Evolutionary conservation across 1,284 basidiomycete genomes (phyloP), one percentile per base, ranked within the genome.

Genomic region (Puccinia hordei): DNA sequence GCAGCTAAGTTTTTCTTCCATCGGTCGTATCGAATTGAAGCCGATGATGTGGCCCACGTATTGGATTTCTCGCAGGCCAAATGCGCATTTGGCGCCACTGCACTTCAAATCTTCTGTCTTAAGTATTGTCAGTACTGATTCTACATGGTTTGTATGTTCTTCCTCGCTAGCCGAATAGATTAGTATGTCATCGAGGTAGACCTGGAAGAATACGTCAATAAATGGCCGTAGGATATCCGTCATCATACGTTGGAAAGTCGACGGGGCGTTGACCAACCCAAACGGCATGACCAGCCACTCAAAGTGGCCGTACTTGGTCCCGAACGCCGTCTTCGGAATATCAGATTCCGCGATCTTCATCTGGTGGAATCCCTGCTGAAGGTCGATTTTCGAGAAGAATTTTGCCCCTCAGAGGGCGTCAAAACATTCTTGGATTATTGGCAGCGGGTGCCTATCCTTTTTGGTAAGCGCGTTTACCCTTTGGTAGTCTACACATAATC

Each of bases 161-260:
- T 76, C 66, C 15, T 51, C 59, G 9, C 22, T 71, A 1, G n/a
- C 38, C 0, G 81, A 82, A 44, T 76, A 82, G 44, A 81, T 81
- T 38, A 82, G 44, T 33, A 82, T 82, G 66, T 81, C 81, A 65
- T 82, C 81, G 22, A 82, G 66, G 55, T 81, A 72, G 27, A 78
- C 73, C 24, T 77, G 44, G 35, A 81, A 63, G 41, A 41, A 51
- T 1, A 51, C 24, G 30, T 80, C 68, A 6, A 76, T 57, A 22
- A 65, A 44, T n/a, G 57, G n/a, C 9, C 55, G 35, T 13, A 82
- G 46, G 13, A 82, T 24, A 19, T 82, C 5, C 49, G 73, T 81
- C 81, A 82, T 82, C 38, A 82, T 53, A 1, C 24, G 4, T 38
- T 82, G 82, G 63, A 82, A 82, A 1, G 78, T 77, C 22, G 53